phyloP scores from a whole-genome alignment of 2,329 filamentous ascomycete species.

The Neonectria ditissima region DNA sequence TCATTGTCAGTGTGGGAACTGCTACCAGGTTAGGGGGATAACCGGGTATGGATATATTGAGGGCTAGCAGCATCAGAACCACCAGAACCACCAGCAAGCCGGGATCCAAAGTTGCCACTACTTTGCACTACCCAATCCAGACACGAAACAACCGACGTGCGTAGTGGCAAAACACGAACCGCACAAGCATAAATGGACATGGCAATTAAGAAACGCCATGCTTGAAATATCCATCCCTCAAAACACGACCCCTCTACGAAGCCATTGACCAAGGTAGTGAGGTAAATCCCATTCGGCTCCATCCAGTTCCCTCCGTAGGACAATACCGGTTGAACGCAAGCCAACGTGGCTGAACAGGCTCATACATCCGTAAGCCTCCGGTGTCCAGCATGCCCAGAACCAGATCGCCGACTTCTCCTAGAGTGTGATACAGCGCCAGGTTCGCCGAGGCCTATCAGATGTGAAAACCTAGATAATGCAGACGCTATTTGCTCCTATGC shows the following conservation, averaged over 20 bases:
- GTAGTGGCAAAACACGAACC: background rate
- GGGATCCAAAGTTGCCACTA: too few relatives aligned
- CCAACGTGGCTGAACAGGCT: constrained; percentile 7
- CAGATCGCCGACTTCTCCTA: constrained; percentile 21
- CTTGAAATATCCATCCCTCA: constrained; percentile 17
- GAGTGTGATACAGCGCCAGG: constrained; percentile 35
- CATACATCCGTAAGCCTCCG: constrained; percentile 6
- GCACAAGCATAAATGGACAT: constrained; percentile 1
- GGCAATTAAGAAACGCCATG: constrained; percentile 24
- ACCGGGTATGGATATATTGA: too few relatives aligned
- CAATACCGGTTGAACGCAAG: constrained; percentile 17
- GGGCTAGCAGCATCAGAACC: too few relatives aligned
- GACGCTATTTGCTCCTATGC: constrained; percentile 30
- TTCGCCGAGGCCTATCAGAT: constrained; percentile 29
- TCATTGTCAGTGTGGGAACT: too few relatives aligned
- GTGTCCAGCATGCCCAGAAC: constrained; percentile 22
- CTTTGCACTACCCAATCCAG: too few relatives aligned
- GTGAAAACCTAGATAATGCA: constrained; percentile 31
- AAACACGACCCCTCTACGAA: constrained; percentile 7
- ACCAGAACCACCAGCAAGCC: too few relatives aligned
- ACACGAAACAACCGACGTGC: too few relatives aligned
- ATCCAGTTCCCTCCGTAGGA: constrained; percentile 12
- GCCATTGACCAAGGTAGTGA: constrained; percentile 10
- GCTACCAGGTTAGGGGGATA: too few relatives aligned
- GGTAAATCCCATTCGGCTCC: constrained; percentile 1